A percentile compares a stretch with the other conserved stretches of the same genome.
Evolutionary conservation across 202 grass and related monocot genomes (phyloP).

Genomic region (Musa balbisiana): DNA sequence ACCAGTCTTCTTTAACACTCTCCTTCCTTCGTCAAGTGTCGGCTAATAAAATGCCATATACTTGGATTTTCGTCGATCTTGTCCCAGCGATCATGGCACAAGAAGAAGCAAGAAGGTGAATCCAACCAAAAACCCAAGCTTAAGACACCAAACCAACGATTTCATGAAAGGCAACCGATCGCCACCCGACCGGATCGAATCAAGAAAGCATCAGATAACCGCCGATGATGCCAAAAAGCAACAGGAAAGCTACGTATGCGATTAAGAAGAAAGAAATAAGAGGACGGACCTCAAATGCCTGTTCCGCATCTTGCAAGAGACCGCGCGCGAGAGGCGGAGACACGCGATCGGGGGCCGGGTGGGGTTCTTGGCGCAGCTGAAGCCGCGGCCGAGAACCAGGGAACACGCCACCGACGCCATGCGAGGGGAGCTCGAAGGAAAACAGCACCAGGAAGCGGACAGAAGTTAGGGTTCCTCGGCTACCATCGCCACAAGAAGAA

Average conservation of each 20-base stretch:
- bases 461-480: neutral
- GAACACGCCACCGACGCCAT: constrained; percentile 25
- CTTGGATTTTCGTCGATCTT: neutral
- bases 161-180: neutral
- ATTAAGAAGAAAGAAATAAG: neutral
- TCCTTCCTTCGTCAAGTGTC: neutral
- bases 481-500: neutral
- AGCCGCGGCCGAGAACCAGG: constrained; percentile 32
- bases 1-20: neutral
- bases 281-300: constrained; percentile 42
- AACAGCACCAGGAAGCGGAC: neutral
- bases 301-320: constrained; percentile 32
- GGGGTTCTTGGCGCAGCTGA: constrained; percentile 17
- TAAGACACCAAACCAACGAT: neutral
- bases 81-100: neutral
- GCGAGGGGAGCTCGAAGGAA: neutral
- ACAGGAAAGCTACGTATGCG: constrained; percentile 3
- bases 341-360: neutral
- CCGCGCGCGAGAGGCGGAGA: constrained; percentile 9
- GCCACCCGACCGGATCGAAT: neutral
- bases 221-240: neutral
- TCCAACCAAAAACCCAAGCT: neutral
- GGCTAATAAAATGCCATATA: neutral
- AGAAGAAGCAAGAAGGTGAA: neutral
- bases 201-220: neutral